phyloP scores from a whole-genome alignment of 495 filamentous ascomycete species.

The Penicillium subrubescens region DNA sequence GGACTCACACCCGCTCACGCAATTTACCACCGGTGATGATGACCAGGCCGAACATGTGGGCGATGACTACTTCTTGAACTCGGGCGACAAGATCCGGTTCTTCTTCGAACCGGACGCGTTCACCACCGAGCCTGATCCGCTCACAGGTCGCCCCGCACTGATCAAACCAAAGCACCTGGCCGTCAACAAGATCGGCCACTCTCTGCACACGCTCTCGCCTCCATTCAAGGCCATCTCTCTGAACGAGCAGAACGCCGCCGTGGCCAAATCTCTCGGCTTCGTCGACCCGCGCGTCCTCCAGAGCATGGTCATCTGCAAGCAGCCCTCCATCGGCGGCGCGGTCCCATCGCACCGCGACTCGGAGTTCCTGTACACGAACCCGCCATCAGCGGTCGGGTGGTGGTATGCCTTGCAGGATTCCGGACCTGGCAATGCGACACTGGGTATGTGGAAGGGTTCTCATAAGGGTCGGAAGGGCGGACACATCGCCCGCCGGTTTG shows the following conservation, averaged over 20 bases:
- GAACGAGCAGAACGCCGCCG: slow-evolving; percentile 55
- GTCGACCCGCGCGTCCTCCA: slow-evolving; percentile 75
- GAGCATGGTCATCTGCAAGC: slow-evolving; percentile 98
- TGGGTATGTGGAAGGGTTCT: slow-evolving; percentile 80
- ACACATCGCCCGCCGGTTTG: slow-evolving; percentile 70
- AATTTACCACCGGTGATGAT: slow-evolving; percentile 80
- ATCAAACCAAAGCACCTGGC: slow-evolving; percentile 75
- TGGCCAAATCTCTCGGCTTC: slow-evolving; percentile 75
- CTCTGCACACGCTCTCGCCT: slow-evolving; percentile 73
- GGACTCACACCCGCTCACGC: slow-evolving; percentile 83
- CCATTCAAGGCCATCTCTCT: slow-evolving; percentile 68
- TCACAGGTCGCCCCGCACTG: slow-evolving; percentile 50
- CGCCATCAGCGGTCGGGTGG: slow-evolving; percentile 87
- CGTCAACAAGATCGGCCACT: slow-evolving; percentile 97
- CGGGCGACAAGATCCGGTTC: slow-evolving; percentile 88
- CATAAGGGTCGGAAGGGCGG: slow-evolving; percentile 54
- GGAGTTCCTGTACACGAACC: slow-evolving; percentile 89
- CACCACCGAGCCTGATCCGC: slow-evolving; percentile 39
- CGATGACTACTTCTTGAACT: slow-evolving; percentile 90
- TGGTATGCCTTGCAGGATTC: slow-evolving; percentile 97
- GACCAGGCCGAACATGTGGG: slow-evolving; percentile 67
- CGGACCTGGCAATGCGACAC: slow-evolving; percentile 78
- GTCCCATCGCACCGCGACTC: slow-evolving; percentile 89
- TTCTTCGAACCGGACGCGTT: slow-evolving; percentile 88
- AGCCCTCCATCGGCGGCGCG: slow-evolving; percentile 89